Percentiles rank a stretch among this genome's conserved stretches.
phyloP scores from a whole-genome alignment of 805 yeast species.

The Komagataella populi region DNA sequence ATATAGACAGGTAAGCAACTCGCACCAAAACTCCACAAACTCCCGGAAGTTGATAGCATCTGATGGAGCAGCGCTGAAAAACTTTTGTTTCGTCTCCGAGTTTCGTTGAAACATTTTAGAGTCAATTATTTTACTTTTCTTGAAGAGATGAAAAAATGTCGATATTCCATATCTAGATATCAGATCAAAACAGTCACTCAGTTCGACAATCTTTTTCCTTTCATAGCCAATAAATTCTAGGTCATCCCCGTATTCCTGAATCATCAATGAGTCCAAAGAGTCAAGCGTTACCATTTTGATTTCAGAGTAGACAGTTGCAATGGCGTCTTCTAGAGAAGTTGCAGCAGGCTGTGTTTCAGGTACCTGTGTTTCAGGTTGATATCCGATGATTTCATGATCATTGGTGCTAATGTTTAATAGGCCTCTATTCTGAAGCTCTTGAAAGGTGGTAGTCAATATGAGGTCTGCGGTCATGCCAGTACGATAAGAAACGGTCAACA shows the following conservation, averaged over 20 bases:
- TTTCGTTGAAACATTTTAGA: conserved; percentile 7
- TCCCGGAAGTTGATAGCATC: conserved; percentile 14
- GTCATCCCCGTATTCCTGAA: conserved; percentile 44
- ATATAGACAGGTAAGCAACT: conserved; percentile 29
- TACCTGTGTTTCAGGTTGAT: neutral
- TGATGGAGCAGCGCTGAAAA: conserved; percentile 14
- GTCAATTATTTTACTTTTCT: conserved; percentile 6
- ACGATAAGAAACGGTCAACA: conserved; percentile 49
- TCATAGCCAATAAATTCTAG: conserved; percentile 36
- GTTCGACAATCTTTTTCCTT: conserved; percentile 15
- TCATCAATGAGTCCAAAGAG: conserved; percentile 37
- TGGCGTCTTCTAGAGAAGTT: conserved; percentile 8
- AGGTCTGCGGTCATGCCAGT: conserved; percentile 27
- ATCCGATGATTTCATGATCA: neutral
- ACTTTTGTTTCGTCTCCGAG: conserved; percentile 12
- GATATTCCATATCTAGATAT: conserved; percentile 39
- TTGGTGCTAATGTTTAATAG: neutral
- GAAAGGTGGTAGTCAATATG: conserved; percentile 25
- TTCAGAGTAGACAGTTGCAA: conserved; percentile 23
- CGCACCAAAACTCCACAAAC: conserved; percentile 41
- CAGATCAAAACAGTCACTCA: conserved; percentile 28
- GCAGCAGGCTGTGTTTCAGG: neutral
- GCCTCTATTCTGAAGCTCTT: conserved; percentile 13
- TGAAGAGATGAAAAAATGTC: conserved; percentile 40
- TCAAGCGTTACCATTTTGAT: conserved; percentile 24